Evolutionary conservation across 2,329 filamentous ascomycete species (phyloP), one percentile per base, ranked within the genome.

Genomic region (Aspergillus brunneoviolaceus): DNA sequence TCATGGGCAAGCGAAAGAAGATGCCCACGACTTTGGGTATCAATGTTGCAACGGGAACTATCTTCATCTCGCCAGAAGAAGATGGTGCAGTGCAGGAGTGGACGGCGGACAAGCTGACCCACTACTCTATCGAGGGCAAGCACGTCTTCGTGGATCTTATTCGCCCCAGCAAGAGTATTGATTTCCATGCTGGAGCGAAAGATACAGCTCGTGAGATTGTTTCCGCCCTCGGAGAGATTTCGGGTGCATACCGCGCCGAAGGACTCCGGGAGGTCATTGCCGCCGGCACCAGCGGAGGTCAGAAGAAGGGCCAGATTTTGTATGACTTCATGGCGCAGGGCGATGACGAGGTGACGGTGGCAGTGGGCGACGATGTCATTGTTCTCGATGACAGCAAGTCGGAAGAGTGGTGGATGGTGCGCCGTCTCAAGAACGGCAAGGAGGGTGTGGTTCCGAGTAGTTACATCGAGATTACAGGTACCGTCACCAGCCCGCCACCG

Each of bases 391-490:
- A 97, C 71, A 86, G 83, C 35, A 95, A 93, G 77, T 97, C 93
- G 63, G 92, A 97, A 60, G 95, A 99, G 73, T 99, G 95, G 95
- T 98, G 95, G 94, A 92, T 95, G 81, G 92, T 99, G 39, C 87
- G 90, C 61, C 87, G 93, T 39, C 72, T 97, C 64, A 96, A 92
- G 79, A 98, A 92, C 73, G 92, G 92, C 67, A 95, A 92, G 72
- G 92, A 97, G 78, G 95, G 95, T 45, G 95, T 99, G 27, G 93
- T 99, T 9, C 95, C 95, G 14, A 95, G 92, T 80, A 96, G 92
- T 77, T 99, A 98, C 71, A 89, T 99, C 68, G 94, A 99, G 75
- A 81, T 96, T 55, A 93, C 87, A 23, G 92, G 91, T 58, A 84
- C 85, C 12, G 76, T 88, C 25, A 74, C 84, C 9, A 77, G 83